phyloP scores from a whole-genome alignment of 2,329 filamentous ascomycete species.

The Fulvia fulva region DNA sequence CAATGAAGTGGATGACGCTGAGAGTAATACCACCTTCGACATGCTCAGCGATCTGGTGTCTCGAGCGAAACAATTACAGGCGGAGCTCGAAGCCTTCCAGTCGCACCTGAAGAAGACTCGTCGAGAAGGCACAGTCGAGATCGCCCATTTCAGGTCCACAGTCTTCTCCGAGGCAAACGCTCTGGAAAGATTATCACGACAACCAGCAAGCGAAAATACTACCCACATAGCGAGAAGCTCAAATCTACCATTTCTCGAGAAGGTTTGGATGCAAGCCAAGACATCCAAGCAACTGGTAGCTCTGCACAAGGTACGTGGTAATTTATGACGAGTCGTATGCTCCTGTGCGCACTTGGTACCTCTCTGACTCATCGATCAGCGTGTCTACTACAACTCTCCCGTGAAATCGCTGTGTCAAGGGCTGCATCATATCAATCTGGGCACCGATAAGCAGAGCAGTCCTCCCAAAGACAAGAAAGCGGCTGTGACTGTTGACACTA shows the following conservation, averaged over 20 bases:
- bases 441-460: conserved; percentile 24
- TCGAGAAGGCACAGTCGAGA: conserved; percentile 35
- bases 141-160: conserved; percentile 32
- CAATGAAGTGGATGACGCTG: not conserved
- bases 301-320: no score
- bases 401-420: conserved; percentile 22
- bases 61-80: conserved; percentile 37
- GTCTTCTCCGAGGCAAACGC: conserved; percentile 34
- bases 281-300: conserved; percentile 53
- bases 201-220: conserved; percentile 23
- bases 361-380: no score
- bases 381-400: conserved; percentile 46
- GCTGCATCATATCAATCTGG: conserved; percentile 23
- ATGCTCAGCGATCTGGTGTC: conserved; percentile 30
- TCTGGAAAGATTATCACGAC: conserved; percentile 28
- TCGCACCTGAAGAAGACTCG: conserved; percentile 32
- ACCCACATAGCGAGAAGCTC: conserved; percentile 60
- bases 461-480: conserved; percentile 21
- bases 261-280: conserved; percentile 61
- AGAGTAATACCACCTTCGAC: not conserved
- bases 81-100: conserved; percentile 42
- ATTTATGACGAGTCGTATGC: no score
- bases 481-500: conserved; percentile 56
- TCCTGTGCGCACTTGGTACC: no score
- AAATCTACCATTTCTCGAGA: conserved; percentile 62